Evolutionary conservation across 2,329 filamentous ascomycete species (phyloP), one percentile per base, ranked within the genome.

Genomic region (Thermothelomyces thermophilus): DNA sequence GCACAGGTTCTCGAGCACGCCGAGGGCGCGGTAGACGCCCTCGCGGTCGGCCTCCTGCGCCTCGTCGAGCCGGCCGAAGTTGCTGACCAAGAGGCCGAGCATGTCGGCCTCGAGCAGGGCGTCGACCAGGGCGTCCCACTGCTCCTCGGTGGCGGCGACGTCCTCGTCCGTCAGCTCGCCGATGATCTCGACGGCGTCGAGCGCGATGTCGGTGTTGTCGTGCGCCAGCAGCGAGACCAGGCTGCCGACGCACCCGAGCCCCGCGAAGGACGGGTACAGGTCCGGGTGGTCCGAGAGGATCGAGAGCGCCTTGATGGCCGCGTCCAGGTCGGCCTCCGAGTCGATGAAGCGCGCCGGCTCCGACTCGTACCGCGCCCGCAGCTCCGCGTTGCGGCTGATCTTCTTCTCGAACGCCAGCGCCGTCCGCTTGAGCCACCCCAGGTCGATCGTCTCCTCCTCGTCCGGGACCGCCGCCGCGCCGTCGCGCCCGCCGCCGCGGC

Each of bases 121-220:
- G 65, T 79, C 80, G 0, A 90, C 88, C 8, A 98, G 70, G 1
- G 70, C 73, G 53, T 86, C 80, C 89, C 90, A 96, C 61, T 96
- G 83, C 48, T 80, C 80, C 59, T 90, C 83, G 52, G 85, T 82
- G 2, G 87, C 88, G 36, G 83, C 77, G 2, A 95, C 88, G 63
- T 97, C 91, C 64, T 98, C 90, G 61, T 97, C 93, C 13, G 89
- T 94, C 58, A 97, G 72, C 70, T 98, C 93, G 49, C 82, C 84
- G 44, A 98, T 80, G 41, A 96, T 87, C 70, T 97, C 87, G 43
- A 95, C 83, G 0, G 86, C 87, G 56, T 86, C 87, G 60, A 97
- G 95, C 10, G 93, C 90, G 57, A 98, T 94, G 63, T 98, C 93
- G 0, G 90, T 91, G 65, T 98, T 98, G 61, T 98, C 93, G 65